These are phyloP conservation scores for Pichia scutulata DNA, from an alignment of 805 yeast genomes.

Conservation along the genomic window DNA sequence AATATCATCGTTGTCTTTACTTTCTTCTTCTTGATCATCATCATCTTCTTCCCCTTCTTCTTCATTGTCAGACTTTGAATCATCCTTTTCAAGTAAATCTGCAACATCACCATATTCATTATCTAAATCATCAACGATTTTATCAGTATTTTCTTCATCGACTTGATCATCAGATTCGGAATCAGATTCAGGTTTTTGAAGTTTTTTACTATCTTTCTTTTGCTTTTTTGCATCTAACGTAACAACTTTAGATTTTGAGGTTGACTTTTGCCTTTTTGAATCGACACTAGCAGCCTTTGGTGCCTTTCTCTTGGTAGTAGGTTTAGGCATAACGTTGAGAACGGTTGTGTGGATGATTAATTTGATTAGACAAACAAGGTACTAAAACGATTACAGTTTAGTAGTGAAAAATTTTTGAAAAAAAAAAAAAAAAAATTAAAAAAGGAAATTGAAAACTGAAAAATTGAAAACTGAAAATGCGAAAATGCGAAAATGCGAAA, in stretches of 20 bases:
- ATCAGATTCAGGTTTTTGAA: neutral
- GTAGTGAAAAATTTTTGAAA: neutral
- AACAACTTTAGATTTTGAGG: neutral
- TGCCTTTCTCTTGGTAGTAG: neutral
- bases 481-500: too few relatives aligned
- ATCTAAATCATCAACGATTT: slow-evolving; percentile 46
- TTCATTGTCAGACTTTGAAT: slow-evolving; percentile 32
- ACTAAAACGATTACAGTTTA: neutral
- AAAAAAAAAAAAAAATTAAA: neutral
- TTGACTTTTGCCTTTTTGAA: slow-evolving; percentile 1
- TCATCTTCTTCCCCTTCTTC: slow-evolving; percentile 17
- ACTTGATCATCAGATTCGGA: neutral
- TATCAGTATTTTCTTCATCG: slow-evolving; percentile 27
- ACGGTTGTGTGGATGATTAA: neutral
- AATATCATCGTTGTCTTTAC: slow-evolving; percentile 25
- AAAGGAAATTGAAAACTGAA: too few relatives aligned
- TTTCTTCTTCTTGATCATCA: slow-evolving; percentile 15
- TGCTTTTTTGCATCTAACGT: slow-evolving; percentile 7
- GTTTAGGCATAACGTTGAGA: neutral
- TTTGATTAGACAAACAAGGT: too few relatives aligned
- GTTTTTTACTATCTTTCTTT: slow-evolving; percentile 2
- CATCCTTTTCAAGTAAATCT: slow-evolving; percentile 32
- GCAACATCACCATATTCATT: slow-evolving; percentile 53
- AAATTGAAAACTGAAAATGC: too few relatives aligned
- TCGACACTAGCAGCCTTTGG: neutral